A percentile compares a stretch with the other conserved stretches of the same genome.
phyloP scores from a whole-genome alignment of 2,329 filamentous ascomycete genomes.

The Lecanosticta acicola region DNA sequence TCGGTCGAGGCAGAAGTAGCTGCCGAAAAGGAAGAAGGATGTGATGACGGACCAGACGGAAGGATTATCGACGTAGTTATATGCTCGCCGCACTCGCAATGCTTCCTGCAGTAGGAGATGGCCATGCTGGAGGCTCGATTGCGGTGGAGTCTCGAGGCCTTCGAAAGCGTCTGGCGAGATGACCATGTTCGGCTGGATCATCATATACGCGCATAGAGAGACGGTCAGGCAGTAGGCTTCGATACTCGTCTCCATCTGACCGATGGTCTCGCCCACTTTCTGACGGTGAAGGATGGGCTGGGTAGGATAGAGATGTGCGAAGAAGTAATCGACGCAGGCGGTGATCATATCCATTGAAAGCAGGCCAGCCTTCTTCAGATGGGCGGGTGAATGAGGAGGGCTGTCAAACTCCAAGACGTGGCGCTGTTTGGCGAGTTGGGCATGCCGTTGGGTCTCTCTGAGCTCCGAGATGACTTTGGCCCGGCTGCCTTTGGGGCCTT shows the following conservation, averaged over 20 bases:
- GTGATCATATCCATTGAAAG: slow-evolving; percentile 46
- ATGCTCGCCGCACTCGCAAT: slow-evolving; percentile 50
- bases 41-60: slow-evolving; percentile 55
- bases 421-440: slow-evolving; percentile 40
- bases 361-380: slow-evolving; percentile 46
- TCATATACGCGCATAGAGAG: slow-evolving; percentile 46
- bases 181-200: slow-evolving; percentile 46
- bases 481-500: slow-evolving; percentile 57
- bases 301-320: slow-evolving; percentile 58
- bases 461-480: slow-evolving; percentile 60
- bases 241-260: slow-evolving; percentile 46
- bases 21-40: slow-evolving; percentile 57
- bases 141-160: slow-evolving; percentile 45
- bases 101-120: slow-evolving; percentile 55
- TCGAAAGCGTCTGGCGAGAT: slow-evolving; percentile 39
- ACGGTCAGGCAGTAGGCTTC: slow-evolving; percentile 56
- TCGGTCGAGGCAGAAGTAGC: slow-evolving; percentile 57
- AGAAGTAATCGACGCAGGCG: slow-evolving; percentile 56
- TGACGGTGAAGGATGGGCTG: slow-evolving; percentile 55
- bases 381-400: slow-evolving; percentile 36
- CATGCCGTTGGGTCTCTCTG: slow-evolving; percentile 47
- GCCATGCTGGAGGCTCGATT: slow-evolving; percentile 43
- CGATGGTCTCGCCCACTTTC: slow-evolving; percentile 49
- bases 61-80: slow-evolving; percentile 54
- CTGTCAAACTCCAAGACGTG: slow-evolving; percentile 38